Evolutionary conservation across 495 filamentous ascomycete genomes (phyloP), one percentile per base, ranked within the genome.

Genomic region (Xylaria scruposa): DNA sequence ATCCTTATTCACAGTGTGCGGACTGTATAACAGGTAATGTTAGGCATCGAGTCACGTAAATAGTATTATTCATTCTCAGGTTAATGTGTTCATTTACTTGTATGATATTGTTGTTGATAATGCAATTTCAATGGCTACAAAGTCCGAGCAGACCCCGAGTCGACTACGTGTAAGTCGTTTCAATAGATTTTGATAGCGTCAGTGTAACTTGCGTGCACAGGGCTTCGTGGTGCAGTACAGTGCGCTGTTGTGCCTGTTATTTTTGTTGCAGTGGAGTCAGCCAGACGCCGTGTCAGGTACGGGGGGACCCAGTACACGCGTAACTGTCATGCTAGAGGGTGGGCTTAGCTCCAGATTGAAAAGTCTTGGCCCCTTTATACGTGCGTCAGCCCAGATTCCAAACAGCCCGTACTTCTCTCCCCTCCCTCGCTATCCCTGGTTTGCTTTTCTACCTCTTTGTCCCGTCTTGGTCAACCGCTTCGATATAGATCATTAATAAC

Each of bases 351-450:
- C 46, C 49, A 38, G 29, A 26, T 40, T 31, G 5, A 36, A 67
- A 67, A 67, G 44, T 49, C 65, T 67, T 67, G 65, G 65, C 65
- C 44, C 65, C 44, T 67, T 67, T 51, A 54, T 44, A 46, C 47
- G 17, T 54, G 65, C 65, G 49, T 67, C 65, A 67, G 65, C 65
- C 65, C 65, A 67, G 65, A n/a, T 54, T 44, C 10, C 8, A 67
- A 13, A 29, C 60, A 67, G 24, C 53, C 47, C 46, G 4, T 40
- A 31, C 24, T 29, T 47, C 36, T 56, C 49, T 56, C 49, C 36
- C 65, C 49, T 56, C 49, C 12, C 49, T 67, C 49, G 49, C 42
- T 19, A 67, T 33, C 26, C 49, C 49, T 21, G 60, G 60, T 44
- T 24, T 44, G 36, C 60, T 63, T 63, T n/a, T 62, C 19, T 31